Conservation (phyloP, 768 basidiomycete species). For the Kwoniella mangroviensis region DNA sequence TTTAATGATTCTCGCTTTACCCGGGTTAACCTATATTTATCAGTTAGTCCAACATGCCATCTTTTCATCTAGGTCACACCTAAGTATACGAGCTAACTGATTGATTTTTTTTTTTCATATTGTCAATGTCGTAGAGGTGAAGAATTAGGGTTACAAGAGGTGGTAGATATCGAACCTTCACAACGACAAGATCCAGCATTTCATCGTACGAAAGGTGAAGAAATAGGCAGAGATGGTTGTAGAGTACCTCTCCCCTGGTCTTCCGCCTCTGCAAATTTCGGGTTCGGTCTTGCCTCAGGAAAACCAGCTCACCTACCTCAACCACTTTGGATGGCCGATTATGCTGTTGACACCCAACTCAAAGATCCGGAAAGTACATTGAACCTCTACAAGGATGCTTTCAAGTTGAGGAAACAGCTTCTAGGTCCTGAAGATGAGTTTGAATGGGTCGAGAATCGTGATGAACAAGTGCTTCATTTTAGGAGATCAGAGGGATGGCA, state of each 20-base stretch:
- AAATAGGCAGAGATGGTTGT: slow-evolving; percentile 51
- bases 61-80: background rate
- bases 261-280: slow-evolving; percentile 24
- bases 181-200: slow-evolving; percentile 49
- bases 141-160: slow-evolving; percentile 49
- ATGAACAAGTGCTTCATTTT: slow-evolving; percentile 33
- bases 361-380: slow-evolving; percentile 29
- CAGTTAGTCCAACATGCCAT: slow-evolving; percentile 32
- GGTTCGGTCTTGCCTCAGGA: slow-evolving; percentile 34
- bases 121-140: slow-evolving; percentile 36
- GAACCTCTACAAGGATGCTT: slow-evolving; percentile 37
- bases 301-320: slow-evolving; percentile 41
- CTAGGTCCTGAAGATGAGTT: slow-evolving; percentile 32
- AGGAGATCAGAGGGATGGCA: slow-evolving; percentile 37
- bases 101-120: too few relatives aligned
- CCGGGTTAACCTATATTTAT: slow-evolving; percentile 48
- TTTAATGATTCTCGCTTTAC: slow-evolving; percentile 43
- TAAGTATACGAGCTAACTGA: background rate
- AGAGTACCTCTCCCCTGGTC: slow-evolving; percentile 50
- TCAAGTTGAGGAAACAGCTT: slow-evolving; percentile 29
- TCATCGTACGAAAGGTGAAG: slow-evolving; percentile 36
- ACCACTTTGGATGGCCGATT: slow-evolving; percentile 36
- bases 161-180: slow-evolving; percentile 35
- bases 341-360: slow-evolving; percentile 31
- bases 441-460: slow-evolving; percentile 35